Evolutionary conservation across 345 rosid species (phyloP), one percentile per base, ranked within the genome.

Genomic region (Citrus sinensis): DNA sequence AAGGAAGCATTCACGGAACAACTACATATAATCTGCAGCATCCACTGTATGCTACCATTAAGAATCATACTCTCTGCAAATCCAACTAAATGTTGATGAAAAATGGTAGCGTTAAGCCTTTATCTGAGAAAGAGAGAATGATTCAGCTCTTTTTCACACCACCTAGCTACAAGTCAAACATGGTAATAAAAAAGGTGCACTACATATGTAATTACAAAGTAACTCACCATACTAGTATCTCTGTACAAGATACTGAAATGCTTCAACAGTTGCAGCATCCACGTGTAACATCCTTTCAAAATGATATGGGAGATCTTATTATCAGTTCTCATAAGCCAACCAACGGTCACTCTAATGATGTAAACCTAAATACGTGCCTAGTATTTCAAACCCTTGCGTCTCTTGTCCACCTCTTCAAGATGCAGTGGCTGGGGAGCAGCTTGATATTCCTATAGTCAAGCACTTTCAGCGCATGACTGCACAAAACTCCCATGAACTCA

Each of bases 401-500:
- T 73, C 73, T 86, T 35, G 80, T 86, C 83, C 85, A 81, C 74
- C 83, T 86, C 74, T 81, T 81, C 65, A 77, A 73, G 75, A 83
- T 76, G 61, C 74, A 83, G 60, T 59, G 82, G 65, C 56, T 66
- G 1, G 88, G 85, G 17, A 83, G 81, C 34, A 79, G 6, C 78
- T 77, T 70, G 59, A 81, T 75, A 62, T 74, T 82, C 64, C 76
- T 77, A 55, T 74, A 83, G 78, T 82, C 80, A 14, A 83, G 78
- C 32, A 86, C 78, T 75, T 86, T 83, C 20, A 86, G 54, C 19
- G 80, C 76, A 75, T 81, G 80, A 35, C 85, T 70, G 55, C 88
- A 83, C 65, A 86, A 78, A 51, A 81, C 68, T 72, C 87, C 85
- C 77, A 81, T 72, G 32, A 40, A 86, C 82, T 83, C 86, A 71